Evolutionary conservation across 257 asterid species (phyloP), one percentile per base, ranked within the genome.

Genomic region (Fraxinus quadrangulata): DNA sequence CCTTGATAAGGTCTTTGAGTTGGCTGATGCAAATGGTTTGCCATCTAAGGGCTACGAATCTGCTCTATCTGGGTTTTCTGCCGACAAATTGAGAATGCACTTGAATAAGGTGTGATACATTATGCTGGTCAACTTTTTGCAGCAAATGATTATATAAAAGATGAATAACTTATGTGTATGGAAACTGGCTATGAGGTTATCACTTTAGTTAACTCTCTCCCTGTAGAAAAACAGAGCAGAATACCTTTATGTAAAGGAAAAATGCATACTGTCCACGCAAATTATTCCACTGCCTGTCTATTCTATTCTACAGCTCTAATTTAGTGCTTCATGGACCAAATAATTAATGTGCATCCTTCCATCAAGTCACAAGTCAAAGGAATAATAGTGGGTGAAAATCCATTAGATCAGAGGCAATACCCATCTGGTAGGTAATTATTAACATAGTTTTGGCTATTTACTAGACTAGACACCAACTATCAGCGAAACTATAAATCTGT

Each of bases 91-190:
- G 82, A 84, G 75, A 85, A 86, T 79, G 74, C 84, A 87, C 84
- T 82, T 90, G 81, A 87, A 88, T 19, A 89, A 92, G 97, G 99
- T 95, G 65, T 14, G 72, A 26, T 12, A 6, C 21, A 36, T 8
- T 83, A 73, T 70, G 75, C 74, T 74, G 73, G 21, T 75, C 69
- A 51, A 72, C 77, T 75, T 83, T 84, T 61, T 77, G 88, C 96
- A 92, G 98, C 89, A 92, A 81, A 92, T 79, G 97, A 91, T 65
- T 89, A 98, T 80, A 89, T 95, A 78, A 95, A 95, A 83, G 98
- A 92, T 83, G 99, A 95, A 89, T 45, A 37, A 37, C 54, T 11
- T 45, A 14, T 14, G 1, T 45, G 12, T 45, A 45, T 45, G 54
- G 54, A 45, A 14, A 14, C 4, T 37, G 42, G 54, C 54, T 45